Evolutionary conservation across 345 rosid species (phyloP), one percentile per base, ranked within the genome.

Genomic region (Nephelium lappaceum): DNA sequence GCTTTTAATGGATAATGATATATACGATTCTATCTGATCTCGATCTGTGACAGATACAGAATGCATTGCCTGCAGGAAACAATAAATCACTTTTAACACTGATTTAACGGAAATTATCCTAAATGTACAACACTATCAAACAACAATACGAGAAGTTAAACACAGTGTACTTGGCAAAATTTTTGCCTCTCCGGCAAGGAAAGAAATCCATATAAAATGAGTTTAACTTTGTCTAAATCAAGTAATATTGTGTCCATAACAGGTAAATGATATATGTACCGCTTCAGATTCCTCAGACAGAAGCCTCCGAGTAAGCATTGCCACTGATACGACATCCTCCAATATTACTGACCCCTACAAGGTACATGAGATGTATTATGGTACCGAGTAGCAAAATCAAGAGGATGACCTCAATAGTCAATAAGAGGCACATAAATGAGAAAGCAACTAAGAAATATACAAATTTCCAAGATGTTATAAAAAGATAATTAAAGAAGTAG

Each of bases 231-330:
- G 60, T 62, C 60, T 15, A 31, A 11, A 41, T 19, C 39, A 72
- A 10, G 14, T 57, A 65, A 76, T 76, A 81, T 47, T n/a, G 27
- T 36, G 72, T 49, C 74, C 72, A 31, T 42, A 45, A 69, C 79
- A 71, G 67, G 42, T 14, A 71, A 71, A 36, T 19, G 72, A 77
- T 61, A 1, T 41, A 72, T 90, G 67, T 88, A 93, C 98, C 80
- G 77, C 73, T 81, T 94, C 99, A 87, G 97, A 88, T 83, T 94
- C 97, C 87, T 93, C 98, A 82, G 88, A 75, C 74, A 94, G 91
- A 86, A 96, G 97, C 87, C 98, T 90, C 85, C 93, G 88, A 79
- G 90, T 85, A 72, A 93, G 82, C 97, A 96, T 92, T 81, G 98
- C 95, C 84, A 91, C 88, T 76, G 91, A 82, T 67, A 96, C 90